Base-by-base conservation (phyloP, 257 asterid species). In the Solanum piurae region DNA sequence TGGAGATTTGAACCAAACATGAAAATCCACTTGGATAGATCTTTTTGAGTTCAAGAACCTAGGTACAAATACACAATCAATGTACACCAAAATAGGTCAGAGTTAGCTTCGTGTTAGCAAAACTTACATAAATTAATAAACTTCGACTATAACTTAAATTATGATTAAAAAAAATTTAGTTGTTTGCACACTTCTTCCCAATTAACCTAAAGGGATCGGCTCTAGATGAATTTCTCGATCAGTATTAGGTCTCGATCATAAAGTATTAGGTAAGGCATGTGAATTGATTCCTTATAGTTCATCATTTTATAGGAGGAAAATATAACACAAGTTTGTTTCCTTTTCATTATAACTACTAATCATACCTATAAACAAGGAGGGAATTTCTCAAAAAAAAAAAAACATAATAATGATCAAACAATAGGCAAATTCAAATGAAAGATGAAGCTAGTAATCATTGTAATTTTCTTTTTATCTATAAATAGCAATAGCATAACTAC, bases 401-500 rank as follows among this genome's bases (percentile, higher is more conserved):
- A 84, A 86, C 83, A 86, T 87, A 89, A 93, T 86, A 89, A 89
- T 89, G 74, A 40, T 74, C 82, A 79, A 85, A 84, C 72, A 66
- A 88, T 76, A 14, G 66, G 86, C 71, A 33, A 86, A 88, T 90
- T 91, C 90, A 90, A 89, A 90, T 90, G 89, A 94, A 93, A 88
- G 89, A 88, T 86, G 86, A 83, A 84, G 25, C 20, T 46, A 46
- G 69, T 18, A 37, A 80, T 90, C 66, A 88, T 90, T 69, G 84
- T 84, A 52, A 36, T 36, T 74, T 21, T 74, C 27, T 58, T 21
- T 20, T 58, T 58, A 58, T 58, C 25, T 21, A 58, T 58, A 58
- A 58, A 58, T 58, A 55, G 25, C 64, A 58, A 58, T 58, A 55
- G 64, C 64, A 55, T 55, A 18, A 55, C 64, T 55, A 18, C 64